These are phyloP conservation scores for Penicillium sumatraense DNA, from an alignment of 2,329 filamentous ascomycete genomes.

Conservation along the genomic window DNA sequence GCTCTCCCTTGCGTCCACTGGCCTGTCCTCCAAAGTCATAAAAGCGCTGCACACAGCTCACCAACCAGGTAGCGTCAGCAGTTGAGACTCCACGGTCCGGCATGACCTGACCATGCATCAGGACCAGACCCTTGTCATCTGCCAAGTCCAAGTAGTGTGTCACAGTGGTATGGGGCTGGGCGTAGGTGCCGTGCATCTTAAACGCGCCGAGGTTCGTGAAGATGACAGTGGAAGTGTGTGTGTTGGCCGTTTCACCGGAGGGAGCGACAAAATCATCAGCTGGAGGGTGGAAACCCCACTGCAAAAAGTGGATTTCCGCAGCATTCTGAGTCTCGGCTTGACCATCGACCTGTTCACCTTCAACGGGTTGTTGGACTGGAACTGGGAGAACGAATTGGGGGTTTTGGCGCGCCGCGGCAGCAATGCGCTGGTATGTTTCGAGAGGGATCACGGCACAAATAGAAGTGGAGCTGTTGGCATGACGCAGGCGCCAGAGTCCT, in stretches of 20 bases:
- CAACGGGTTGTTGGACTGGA: constrained; percentile 49
- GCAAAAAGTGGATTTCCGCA: constrained; percentile 93
- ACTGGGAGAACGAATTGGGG: constrained; percentile 93
- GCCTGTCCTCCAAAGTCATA: constrained; percentile 68
- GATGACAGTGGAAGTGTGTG: constrained; percentile 73
- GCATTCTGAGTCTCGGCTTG: constrained; percentile 38
- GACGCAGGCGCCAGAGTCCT: constrained; percentile 85
- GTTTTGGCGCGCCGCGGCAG: constrained; percentile 70
- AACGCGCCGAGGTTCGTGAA: constrained; percentile 95
- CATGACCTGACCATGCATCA: constrained; percentile 82
- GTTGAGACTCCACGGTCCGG: constrained; percentile 76
- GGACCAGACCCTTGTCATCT: constrained; percentile 73
- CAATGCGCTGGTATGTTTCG: constrained; percentile 74
- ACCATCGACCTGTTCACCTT: constrained; percentile 16
- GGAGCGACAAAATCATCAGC: constrained; percentile 36
- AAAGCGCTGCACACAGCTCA: constrained; percentile 93
- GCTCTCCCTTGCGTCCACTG: constrained; percentile 64
- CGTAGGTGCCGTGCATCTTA: constrained; percentile 87
- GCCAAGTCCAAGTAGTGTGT: constrained; percentile 88
- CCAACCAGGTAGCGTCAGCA: constrained; percentile 84
- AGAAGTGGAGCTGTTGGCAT: constrained; percentile 72
- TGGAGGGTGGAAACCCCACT: constrained; percentile 87
- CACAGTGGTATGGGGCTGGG: constrained; percentile 88
- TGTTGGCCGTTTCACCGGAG: constrained; percentile 48
- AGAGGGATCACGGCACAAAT: constrained; percentile 84